phyloP scores from a whole-genome alignment of 2,329 filamentous ascomycete species.

The Microcyclospora pomicola region DNA sequence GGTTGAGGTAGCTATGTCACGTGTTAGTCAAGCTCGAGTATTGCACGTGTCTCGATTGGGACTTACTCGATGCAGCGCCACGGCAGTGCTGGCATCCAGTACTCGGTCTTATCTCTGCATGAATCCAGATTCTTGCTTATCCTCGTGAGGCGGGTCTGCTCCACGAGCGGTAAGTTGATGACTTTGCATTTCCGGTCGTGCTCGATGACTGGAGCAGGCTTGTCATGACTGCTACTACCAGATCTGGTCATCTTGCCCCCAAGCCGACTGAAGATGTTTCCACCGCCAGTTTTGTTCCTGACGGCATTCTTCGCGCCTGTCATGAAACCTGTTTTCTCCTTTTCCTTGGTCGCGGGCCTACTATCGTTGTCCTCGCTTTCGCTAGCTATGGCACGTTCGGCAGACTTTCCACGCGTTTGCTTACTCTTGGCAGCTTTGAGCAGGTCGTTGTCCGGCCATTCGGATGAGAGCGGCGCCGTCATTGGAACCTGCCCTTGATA shows the following conservation, averaged over 20 bases:
- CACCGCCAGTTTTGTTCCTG: slow-evolving; percentile 12
- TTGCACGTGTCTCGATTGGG: neutral
- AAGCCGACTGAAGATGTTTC: slow-evolving; percentile 13
- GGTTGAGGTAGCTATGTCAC: slow-evolving; percentile 60
- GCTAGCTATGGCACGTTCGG: slow-evolving; percentile 14
- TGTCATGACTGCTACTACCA: slow-evolving; percentile 52
- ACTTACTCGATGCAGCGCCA: slow-evolving; percentile 82
- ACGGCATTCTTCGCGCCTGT: slow-evolving; percentile 17
- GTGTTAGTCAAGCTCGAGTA: slow-evolving; percentile 3
- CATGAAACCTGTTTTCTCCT: slow-evolving; percentile 16
- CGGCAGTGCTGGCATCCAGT: slow-evolving; percentile 94
- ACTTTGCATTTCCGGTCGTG: slow-evolving; percentile 75
- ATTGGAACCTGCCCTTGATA: slow-evolving; percentile 8
- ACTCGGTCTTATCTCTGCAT: slow-evolving; percentile 89
- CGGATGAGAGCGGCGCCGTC: slow-evolving; percentile 16
- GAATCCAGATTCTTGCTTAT: slow-evolving; percentile 82
- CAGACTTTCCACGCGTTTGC: slow-evolving; percentile 20
- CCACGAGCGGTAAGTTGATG: slow-evolving; percentile 71
- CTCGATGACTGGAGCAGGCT: slow-evolving; percentile 39
- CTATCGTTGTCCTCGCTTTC: slow-evolving; percentile 15
- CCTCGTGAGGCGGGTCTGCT: slow-evolving; percentile 79
- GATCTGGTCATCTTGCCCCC: slow-evolving; percentile 22
- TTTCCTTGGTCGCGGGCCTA: slow-evolving; percentile 10
- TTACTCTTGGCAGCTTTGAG: slow-evolving; percentile 10
- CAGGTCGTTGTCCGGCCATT: slow-evolving; percentile 14